Evolutionary conservation across 2,329 filamentous ascomycete genomes (phyloP), one percentile per base, ranked within the genome.

Genomic region (Alternaria triticimaculans): DNA sequence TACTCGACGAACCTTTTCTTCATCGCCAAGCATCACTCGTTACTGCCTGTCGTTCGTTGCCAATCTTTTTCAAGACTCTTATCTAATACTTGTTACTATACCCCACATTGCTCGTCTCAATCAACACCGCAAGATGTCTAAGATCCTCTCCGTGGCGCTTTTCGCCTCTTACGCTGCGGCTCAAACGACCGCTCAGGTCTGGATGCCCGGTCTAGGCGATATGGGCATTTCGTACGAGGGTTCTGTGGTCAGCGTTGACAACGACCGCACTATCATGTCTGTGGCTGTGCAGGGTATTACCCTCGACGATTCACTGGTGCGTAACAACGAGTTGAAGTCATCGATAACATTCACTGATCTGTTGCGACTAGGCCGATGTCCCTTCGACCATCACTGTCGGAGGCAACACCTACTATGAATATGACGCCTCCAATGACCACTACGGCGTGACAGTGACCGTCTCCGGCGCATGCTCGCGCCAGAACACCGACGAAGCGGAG

Each of bases 141-240:
- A 64, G 37, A 44, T 76, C 21, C 59, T 72, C 18, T 66, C 65
- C 9, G 51, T 66, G 33, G 55, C 75, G 18, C 56, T 74, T 15
- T 65, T 76, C 55, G 70, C 69, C 14, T 62, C 71, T 8, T 60
- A 58, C 14, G 71, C 69, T 15, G 55, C 71, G n/a, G 75, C 75
- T 9, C 57, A 73, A 25, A 21, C 75, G 14, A 78, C 75, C 5
- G 77, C 76, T 8, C 72, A 73, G 3, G 66, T 75, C 11, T 76
- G 75, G 72, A 55, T 76, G 53, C 73, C 74, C 4, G 58, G 70
- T 28, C 49, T 58, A 18, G 55, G 60, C 25, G 60, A 62, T 21
- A 41, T 56, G 5, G 59, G 70, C 8, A 41, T 65, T 9, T 63
- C 60, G 3, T 73, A 71, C 56, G 26, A 69, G 25, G 75, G 53